phyloP scores from a whole-genome alignment of 2,329 filamentous ascomycete genomes.

The Aspergillus alliaceus region DNA sequence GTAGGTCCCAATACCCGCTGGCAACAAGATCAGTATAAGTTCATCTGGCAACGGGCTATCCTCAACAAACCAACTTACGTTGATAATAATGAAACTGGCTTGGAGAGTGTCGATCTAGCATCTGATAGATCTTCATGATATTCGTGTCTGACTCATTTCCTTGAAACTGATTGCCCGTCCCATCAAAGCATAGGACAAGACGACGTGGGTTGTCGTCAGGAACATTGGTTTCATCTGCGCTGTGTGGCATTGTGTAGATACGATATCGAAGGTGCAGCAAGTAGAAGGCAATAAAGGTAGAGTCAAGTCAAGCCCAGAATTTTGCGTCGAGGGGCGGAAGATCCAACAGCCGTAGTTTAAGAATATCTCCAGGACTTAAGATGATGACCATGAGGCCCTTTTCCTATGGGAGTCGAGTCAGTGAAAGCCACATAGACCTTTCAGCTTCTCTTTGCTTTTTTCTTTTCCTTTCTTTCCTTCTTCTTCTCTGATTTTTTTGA shows the following conservation, averaged over 20 bases:
- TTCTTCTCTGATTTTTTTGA: not conserved
- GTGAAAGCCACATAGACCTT: not conserved
- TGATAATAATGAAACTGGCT: conserved; percentile 8
- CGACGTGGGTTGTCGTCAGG: not conserved
- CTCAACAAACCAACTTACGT: not conserved
- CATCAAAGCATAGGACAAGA: conserved; percentile 13
- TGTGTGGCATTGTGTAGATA: not conserved
- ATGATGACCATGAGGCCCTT: not conserved
- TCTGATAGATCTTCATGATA: conserved; percentile 51
- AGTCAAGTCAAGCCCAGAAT: not conserved
- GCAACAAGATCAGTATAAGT: not conserved
- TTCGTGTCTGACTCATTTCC: conserved; percentile 51
- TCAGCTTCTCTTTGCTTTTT: not conserved
- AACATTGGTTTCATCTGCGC: not conserved
- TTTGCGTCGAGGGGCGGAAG: not conserved
- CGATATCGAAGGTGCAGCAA: not conserved
- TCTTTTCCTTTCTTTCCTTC: not conserved
- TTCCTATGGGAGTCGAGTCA: not conserved
- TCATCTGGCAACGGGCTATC: not conserved
- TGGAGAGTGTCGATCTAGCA: conserved; percentile 36
- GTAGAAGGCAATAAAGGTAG: not conserved
- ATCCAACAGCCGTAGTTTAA: not conserved
- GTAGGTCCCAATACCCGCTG: conserved; percentile 6
- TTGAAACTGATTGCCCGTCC: conserved; percentile 30
- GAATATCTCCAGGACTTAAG: not conserved